Evolutionary conservation across 148 eudicot species (phyloP), one percentile per base, ranked within the genome.

Genomic region (Rhododendron griersonianum): DNA sequence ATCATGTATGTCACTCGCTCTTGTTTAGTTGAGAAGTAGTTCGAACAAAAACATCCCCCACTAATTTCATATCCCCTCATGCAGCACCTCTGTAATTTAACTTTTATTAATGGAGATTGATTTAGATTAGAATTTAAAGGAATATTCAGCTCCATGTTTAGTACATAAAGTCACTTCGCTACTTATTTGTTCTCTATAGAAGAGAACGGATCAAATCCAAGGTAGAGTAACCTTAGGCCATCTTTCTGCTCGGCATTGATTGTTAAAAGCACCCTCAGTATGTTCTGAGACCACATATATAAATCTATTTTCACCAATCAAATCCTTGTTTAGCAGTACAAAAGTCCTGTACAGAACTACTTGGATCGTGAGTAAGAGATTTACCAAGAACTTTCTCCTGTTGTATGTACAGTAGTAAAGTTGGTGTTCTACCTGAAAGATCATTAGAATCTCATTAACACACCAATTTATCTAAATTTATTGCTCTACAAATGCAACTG

Each of bases 341-440:
- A 61, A 82, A 59, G 18, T 82, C 16, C 51, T 39, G 21, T 21
- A 57, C 3, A 50, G 35, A 15, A 35, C 78, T 30, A 30, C 80
- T 77, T 77, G 80, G 80, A 78, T 47, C 21, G 80, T 11, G 37
- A 69, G 15, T 35, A 35, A 16, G 37, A 28, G 11, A 69, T 28
- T 88, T 69, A 95, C 99, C 99, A 59, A 95, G 96, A 89, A 41
- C 0, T 41, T 41, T 41, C 44, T 41, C 44, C 0, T 5, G 0
- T 5, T 41, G 7, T 41, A 0, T 41, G 7, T 5, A 5, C 41
- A 39, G 0, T 5, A 0, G 6, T 41, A 41, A 41, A 41, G 44
- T 5, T 41, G 44, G 86, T 97, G 98, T 90, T 86, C 99, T 98
- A 90, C 90, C 99, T 95, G 95, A 89, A 87, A 82, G 71, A 83